Evolutionary conservation across 2,329 filamentous ascomycete genomes (phyloP).

Genomic region (Xylariaceae sp.): DNA sequence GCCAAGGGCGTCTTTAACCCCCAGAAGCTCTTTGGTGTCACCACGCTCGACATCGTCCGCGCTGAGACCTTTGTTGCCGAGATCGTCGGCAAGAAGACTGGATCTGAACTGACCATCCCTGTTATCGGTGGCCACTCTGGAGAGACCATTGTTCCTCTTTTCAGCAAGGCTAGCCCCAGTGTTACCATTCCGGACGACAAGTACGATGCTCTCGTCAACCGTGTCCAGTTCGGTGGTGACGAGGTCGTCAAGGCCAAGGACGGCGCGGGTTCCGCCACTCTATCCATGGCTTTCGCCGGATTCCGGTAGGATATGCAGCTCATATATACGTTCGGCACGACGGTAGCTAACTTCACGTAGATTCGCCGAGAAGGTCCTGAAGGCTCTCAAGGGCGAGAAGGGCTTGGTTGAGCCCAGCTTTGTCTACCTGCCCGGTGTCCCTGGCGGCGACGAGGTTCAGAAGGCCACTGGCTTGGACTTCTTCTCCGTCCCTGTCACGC

Average conservation of each 20-base stretch:
- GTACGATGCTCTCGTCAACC: slow-evolving; percentile 85
- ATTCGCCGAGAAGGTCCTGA: slow-evolving; percentile 92
- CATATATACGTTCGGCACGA: background rate
- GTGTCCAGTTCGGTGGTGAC: slow-evolving; percentile 97
- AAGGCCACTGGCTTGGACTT: slow-evolving; percentile 84
- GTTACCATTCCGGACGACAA: slow-evolving; percentile 83
- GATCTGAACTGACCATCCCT: slow-evolving; percentile 77
- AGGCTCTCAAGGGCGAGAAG: slow-evolving; percentile 82
- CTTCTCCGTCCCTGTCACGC: slow-evolving; percentile 94
- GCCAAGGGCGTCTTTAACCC: slow-evolving; percentile 87
- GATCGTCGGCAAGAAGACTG: slow-evolving; percentile 76
- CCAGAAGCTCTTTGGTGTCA: slow-evolving; percentile 96
- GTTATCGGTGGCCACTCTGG: slow-evolving; percentile 97
- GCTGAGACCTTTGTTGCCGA: slow-evolving; percentile 94
- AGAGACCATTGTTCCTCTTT: slow-evolving; percentile 95
- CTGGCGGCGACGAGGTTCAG: slow-evolving; percentile 78
- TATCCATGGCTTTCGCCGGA: slow-evolving; percentile 94
- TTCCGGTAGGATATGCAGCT: slow-evolving; percentile 67
- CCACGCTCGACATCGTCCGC: slow-evolving; percentile 95
- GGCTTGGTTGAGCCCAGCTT: slow-evolving; percentile 92
- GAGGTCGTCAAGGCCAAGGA: slow-evolving; percentile 96
- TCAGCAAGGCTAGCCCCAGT: slow-evolving; percentile 81
- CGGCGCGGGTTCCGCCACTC: slow-evolving; percentile 80
- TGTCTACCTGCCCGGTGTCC: slow-evolving; percentile 87
- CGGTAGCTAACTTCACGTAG: slow-evolving; percentile 41